Percentiles rank a stretch among this genome's conserved stretches.
phyloP scores from a whole-genome alignment of 805 yeast genomes.

The Yarrowia hollandica region DNA sequence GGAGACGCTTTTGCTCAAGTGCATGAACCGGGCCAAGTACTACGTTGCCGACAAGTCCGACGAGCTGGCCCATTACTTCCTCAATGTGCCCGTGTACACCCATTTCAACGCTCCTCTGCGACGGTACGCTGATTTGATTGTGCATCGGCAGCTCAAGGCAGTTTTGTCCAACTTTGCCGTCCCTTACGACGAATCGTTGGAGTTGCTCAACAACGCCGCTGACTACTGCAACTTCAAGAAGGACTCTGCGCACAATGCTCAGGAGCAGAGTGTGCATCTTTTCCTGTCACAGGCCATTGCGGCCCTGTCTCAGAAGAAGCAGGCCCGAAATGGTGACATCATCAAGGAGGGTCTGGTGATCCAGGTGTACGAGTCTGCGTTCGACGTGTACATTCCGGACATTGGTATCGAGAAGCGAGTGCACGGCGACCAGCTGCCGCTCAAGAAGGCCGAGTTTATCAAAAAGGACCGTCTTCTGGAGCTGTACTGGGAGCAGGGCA shows the following conservation, averaged over 20 bases:
- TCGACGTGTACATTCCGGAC: constrained; percentile 88
- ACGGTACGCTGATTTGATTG: constrained; percentile 88
- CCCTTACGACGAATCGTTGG: constrained; percentile 43
- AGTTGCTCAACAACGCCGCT: constrained; percentile 71
- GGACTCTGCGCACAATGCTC: constrained; percentile 90
- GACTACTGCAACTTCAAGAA: constrained; percentile 95
- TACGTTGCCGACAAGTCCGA: constrained; percentile 86
- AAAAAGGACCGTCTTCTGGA: constrained; percentile 66
- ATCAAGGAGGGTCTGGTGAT: constrained; percentile 82
- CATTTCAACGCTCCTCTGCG: constrained; percentile 92
- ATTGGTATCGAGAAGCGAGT: constrained; percentile 94
- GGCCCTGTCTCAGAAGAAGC: constrained; percentile 50
- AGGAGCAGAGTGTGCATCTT: constrained; percentile 90
- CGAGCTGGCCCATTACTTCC: constrained; percentile 73
- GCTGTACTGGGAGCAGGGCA: constrained; percentile 88
- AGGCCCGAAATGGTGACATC: constrained; percentile 54
- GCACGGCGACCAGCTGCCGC: constrained; percentile 95
- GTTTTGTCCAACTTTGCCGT: constrained; percentile 46
- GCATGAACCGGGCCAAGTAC: constrained; percentile 83
- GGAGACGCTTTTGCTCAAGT: constrained; percentile 76
- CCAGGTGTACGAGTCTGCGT: constrained; percentile 94
- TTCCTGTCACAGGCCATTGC: constrained; percentile 79
- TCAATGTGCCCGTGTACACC: constrained; percentile 81
- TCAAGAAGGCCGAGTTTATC: constrained; percentile 89
- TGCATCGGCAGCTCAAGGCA: constrained; percentile 84